Percentiles rank a stretch among this genome's conserved stretches.
Evolutionary conservation across 768 basidiomycete genomes (phyloP).

Genomic region (Calvatia gigantea): DNA sequence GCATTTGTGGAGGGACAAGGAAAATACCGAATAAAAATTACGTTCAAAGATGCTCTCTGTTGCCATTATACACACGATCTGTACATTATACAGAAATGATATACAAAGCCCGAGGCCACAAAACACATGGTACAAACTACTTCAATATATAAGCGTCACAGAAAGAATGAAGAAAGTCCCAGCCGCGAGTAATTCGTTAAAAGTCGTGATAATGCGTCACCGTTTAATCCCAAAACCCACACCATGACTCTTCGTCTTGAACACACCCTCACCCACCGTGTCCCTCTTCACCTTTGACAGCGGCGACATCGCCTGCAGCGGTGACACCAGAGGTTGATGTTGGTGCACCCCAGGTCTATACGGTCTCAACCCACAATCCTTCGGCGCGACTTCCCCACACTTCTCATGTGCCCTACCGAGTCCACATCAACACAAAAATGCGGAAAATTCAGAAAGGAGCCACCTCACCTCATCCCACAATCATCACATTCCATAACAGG

Average conservation of each 20-base stretch:
- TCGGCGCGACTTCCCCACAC: constrained; percentile 80
- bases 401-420: constrained; percentile 71
- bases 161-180: background rate
- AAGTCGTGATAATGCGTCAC: background rate
- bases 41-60: too few species aligned
- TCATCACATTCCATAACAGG: constrained; percentile 86
- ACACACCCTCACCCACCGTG: constrained; percentile 22
- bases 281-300: constrained; percentile 38
- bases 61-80: background rate
- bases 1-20: too few species aligned
- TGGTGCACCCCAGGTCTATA: constrained; percentile 4
- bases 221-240: background rate
- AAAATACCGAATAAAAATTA: too few species aligned
- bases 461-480: constrained; percentile 67
- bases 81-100: background rate
- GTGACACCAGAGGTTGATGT: constrained; percentile 14
- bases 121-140: background rate
- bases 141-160: too few species aligned
- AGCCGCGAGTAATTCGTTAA: background rate
- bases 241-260: constrained; percentile 23
- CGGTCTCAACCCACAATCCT: constrained; percentile 62
- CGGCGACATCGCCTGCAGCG: constrained; percentile 32
- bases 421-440: constrained; percentile 5
- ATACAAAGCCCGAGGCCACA: background rate
- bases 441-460: constrained; percentile 4